Evolutionary conservation across 192 early-diverging fungal species (phyloP).

Genomic region (Coemansia sp.): DNA sequence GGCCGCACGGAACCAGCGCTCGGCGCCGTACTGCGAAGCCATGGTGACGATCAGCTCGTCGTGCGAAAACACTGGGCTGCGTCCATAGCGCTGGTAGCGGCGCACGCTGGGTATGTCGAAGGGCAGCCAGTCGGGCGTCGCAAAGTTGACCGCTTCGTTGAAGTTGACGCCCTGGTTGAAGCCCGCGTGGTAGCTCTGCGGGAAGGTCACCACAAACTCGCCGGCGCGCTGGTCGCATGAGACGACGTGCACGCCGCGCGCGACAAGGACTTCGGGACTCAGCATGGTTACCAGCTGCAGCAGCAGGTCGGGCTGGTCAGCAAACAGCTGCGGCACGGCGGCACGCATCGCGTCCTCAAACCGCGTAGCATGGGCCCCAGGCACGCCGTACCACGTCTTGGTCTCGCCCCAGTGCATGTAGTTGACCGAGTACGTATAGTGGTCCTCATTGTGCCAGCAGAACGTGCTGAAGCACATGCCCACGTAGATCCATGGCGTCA

Average conservation of each 20-base stretch:
- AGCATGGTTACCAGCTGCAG: constrained; percentile 94
- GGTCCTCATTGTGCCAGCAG: constrained; percentile 98
- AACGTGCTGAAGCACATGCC: constrained; percentile 95
- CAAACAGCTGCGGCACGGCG: constrained; percentile 83
- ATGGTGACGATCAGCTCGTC: constrained; percentile 82
- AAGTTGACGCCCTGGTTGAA: constrained; percentile 99
- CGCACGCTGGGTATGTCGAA: constrained; percentile 74
- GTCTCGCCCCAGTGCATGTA: constrained; percentile 95
- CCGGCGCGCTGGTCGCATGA: constrained; percentile 85
- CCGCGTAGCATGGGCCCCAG: constrained; percentile 68
- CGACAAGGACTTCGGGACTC: constrained; percentile 67
- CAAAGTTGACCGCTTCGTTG: constrained; percentile 97
- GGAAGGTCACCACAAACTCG: constrained; percentile 93
- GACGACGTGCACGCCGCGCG: constrained; percentile 72
- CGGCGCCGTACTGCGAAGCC: constrained; percentile 14
- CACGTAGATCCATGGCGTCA: constrained; percentile 95
- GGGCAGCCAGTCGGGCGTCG: constrained; percentile 85
- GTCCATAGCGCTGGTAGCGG: constrained; percentile 74
- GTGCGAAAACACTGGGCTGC: constrained; percentile 91
- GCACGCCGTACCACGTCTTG: constrained; percentile 98
- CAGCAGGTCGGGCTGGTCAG: constrained; percentile 84
- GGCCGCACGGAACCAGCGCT: constrained; percentile 47
- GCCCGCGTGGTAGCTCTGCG: constrained; percentile 90
- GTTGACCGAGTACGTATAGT: constrained; percentile 95
- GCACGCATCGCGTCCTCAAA: constrained; percentile 84